Conservation (phyloP, 805 yeast genomes). For the Debaryomyces prosopidis region DNA sequence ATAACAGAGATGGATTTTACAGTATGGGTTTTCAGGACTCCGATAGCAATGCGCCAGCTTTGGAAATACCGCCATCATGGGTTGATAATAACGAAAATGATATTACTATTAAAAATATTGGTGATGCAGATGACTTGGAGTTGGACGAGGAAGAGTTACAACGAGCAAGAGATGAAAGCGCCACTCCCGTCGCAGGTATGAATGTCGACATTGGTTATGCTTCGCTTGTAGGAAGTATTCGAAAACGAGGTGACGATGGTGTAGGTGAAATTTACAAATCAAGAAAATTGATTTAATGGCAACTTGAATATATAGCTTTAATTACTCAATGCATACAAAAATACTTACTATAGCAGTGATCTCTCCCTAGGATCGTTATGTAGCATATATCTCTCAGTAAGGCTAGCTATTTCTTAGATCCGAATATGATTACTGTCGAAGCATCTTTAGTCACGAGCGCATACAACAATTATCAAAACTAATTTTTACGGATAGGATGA, state of each 20-base stretch:
- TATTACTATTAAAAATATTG: conserved; percentile 18
- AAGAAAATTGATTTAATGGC: not conserved
- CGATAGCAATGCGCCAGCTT: conserved; percentile 9
- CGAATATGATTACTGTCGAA: no score
- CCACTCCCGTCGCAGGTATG: conserved; percentile 37
- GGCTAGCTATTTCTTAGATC: no score
- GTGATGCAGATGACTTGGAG: conserved; percentile 41
- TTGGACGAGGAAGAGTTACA: conserved; percentile 10
- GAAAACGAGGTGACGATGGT: conserved; percentile 26
- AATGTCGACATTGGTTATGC: conserved; percentile 41
- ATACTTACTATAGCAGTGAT: no score
- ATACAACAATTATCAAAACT: no score
- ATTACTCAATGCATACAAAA: no score
- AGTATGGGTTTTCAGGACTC: conserved; percentile 13
- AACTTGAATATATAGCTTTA: no score
- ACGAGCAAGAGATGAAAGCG: conserved; percentile 8
- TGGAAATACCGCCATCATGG: conserved; percentile 29
- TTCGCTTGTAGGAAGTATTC: conserved; percentile 32
- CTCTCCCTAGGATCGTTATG: no score
- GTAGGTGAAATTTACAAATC: not conserved
- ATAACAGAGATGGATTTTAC: conserved; percentile 4
- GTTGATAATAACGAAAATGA: conserved; percentile 5
- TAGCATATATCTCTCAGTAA: no score
- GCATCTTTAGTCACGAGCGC: no score
- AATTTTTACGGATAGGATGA: not conserved